Conservation (phyloP, 495 filamentous ascomycete genomes). For the Xylaria acuta region DNA sequence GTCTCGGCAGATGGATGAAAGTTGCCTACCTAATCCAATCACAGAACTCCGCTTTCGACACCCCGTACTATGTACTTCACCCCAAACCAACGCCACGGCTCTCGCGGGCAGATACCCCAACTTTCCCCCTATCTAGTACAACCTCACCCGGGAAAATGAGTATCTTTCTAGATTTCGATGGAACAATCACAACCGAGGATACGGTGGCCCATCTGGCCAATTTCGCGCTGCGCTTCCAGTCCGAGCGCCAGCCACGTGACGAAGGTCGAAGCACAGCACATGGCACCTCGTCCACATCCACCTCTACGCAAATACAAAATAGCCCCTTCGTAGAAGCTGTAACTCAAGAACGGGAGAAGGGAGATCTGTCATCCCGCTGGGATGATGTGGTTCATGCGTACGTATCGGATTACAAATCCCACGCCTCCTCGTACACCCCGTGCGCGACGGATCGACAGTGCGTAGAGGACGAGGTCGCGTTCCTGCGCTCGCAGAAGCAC, state of each 20-base stretch:
- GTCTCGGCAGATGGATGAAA: neutral
- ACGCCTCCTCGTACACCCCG: slow-evolving; percentile 41
- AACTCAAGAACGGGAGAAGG: slow-evolving; percentile 16
- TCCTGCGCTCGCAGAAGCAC: slow-evolving; percentile 41
- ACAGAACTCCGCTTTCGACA: neutral
- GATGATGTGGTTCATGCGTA: slow-evolving; percentile 45
- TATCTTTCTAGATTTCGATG: slow-evolving; percentile 58
- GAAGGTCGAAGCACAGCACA: neutral
- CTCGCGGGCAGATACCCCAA: slow-evolving; percentile 7
- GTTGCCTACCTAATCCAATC: neutral
- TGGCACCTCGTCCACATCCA: neutral
- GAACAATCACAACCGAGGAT: slow-evolving; percentile 53
- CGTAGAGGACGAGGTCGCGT: slow-evolving; percentile 45
- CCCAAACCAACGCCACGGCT: neutral
- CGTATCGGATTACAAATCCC: slow-evolving; percentile 41
- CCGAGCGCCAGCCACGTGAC: neutral
- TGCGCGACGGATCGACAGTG: slow-evolving; percentile 25
- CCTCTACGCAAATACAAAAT: slow-evolving; percentile 1
- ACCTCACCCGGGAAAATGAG: slow-evolving; percentile 33
- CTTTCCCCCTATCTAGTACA: neutral
- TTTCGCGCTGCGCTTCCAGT: slow-evolving; percentile 36
- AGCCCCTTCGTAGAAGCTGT: neutral
- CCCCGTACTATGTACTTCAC: neutral
- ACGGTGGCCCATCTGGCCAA: slow-evolving; percentile 40
- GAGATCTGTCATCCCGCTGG: slow-evolving; percentile 42